These are phyloP conservation scores for Eucalyptus sp. DNA, from an alignment of 345 rosid genomes.

Conservation along the genomic window DNA sequence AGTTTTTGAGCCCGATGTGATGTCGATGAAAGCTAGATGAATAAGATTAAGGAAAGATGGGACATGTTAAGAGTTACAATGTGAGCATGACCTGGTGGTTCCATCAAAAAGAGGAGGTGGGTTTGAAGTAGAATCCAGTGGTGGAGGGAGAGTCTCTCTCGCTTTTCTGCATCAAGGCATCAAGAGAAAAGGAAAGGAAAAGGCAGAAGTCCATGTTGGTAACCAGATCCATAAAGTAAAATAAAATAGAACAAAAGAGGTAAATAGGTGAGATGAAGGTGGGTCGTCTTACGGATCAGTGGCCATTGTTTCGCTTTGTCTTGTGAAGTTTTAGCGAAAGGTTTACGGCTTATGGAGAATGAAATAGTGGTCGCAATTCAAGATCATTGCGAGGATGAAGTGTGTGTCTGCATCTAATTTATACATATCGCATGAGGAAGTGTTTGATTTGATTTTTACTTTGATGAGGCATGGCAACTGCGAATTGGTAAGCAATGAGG, in stretches of 20 bases:
- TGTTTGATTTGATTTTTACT: not conserved
- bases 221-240: not conserved
- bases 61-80: not conserved
- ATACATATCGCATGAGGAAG: not conserved
- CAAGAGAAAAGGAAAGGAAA: not conserved
- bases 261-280: not conserved
- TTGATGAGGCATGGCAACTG: not conserved
- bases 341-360: not conserved
- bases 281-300: not conserved
- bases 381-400: not conserved
- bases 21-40: not conserved
- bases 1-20: not conserved
- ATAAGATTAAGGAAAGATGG: not conserved
- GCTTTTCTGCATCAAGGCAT: not conserved
- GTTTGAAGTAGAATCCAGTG: slow-evolving; percentile 41
- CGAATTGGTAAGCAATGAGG: not conserved
- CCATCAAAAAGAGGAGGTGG: slow-evolving; percentile 72
- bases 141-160: slow-evolving; percentile 31
- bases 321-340: not conserved
- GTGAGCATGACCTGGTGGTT: slow-evolving; percentile 40
- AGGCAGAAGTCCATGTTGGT: not conserved
- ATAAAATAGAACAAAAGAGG: not conserved
- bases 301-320: not conserved
- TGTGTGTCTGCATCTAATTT: not conserved
- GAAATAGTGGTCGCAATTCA: not conserved